phyloP scores from a whole-genome alignment of 2,329 filamentous ascomycete genomes.

The Alternaria panax region DNA sequence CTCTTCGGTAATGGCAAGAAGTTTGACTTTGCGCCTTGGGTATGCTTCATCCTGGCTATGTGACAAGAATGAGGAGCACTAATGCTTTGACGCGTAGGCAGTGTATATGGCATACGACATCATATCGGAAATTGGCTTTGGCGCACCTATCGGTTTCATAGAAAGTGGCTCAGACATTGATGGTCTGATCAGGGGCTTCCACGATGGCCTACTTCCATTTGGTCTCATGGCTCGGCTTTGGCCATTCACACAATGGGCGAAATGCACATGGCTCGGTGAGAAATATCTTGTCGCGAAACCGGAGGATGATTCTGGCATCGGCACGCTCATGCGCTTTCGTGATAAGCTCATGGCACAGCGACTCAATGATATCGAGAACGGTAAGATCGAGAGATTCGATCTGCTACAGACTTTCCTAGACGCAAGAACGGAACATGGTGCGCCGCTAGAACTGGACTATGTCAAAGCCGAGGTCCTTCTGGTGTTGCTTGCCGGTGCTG shows the following conservation, averaged over 20 bases:
- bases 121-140: conserved; percentile 64
- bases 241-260: conserved; percentile 64
- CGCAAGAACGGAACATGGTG: conserved; percentile 48
- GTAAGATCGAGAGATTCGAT: conserved; percentile 58
- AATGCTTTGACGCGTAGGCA: conserved; percentile 31
- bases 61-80: background rate
- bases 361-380: conserved; percentile 57
- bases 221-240: conserved; percentile 61
- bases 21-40: conserved; percentile 65
- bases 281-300: conserved; percentile 61
- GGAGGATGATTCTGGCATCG: conserved; percentile 62
- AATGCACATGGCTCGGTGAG: conserved; percentile 60
- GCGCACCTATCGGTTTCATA: conserved; percentile 64
- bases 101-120: conserved; percentile 44
- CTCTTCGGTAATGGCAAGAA: conserved; percentile 55
- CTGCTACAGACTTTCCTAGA: conserved; percentile 61
- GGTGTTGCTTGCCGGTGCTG: conserved; percentile 60
- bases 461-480: conserved; percentile 63
- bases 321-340: conserved; percentile 64
- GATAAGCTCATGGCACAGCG: conserved; percentile 62
- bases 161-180: conserved; percentile 60
- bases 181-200: conserved; percentile 63
- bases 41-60: background rate
- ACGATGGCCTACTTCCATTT: conserved; percentile 60
- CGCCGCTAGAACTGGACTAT: conserved; percentile 59